Percentiles rank a stretch among this genome's conserved stretches.
phyloP scores from a whole-genome alignment of 2,329 filamentous ascomycete genomes.

The Colletotrichum tofieldiae region DNA sequence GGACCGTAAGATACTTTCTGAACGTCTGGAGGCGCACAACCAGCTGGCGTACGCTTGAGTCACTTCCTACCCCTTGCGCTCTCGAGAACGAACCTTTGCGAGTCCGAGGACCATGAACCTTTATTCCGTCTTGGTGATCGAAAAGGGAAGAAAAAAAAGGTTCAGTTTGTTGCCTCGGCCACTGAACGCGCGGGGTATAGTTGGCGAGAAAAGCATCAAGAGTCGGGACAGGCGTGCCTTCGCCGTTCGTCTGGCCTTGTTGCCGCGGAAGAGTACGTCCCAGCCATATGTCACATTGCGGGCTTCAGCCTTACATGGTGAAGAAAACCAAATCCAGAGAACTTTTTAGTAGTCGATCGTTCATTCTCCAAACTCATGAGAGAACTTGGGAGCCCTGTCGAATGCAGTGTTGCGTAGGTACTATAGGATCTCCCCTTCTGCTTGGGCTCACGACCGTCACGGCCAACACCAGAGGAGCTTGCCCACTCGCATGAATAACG shows the following conservation, averaged over 20 bases:
- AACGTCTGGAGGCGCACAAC: not conserved
- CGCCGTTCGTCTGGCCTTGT: not conserved
- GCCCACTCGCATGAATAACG: not conserved
- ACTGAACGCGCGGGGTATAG: not conserved
- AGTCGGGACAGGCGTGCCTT: not conserved
- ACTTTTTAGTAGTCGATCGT: not conserved
- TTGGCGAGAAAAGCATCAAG: not conserved
- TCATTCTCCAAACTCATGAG: not conserved
- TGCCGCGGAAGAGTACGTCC: not conserved
- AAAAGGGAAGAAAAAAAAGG: not conserved
- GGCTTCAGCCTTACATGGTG: not conserved
- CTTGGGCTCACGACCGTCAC: not conserved
- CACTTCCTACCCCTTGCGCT: not conserved
- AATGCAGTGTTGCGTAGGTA: not conserved
- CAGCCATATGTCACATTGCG: not conserved
- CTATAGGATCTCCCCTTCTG: too few species aligned
- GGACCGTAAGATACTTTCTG: too few species aligned
- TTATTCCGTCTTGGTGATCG: not conserved
- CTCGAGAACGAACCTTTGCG: not conserved
- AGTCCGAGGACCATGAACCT: not conserved
- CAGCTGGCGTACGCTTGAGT: not conserved
- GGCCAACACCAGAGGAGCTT: not conserved
- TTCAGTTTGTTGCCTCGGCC: not conserved
- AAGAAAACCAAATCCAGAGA: too few species aligned
- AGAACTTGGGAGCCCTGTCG: not conserved